Conservation (phyloP, 2,329 filamentous ascomycete species). For the Fusarium phyllophilum region DNA sequence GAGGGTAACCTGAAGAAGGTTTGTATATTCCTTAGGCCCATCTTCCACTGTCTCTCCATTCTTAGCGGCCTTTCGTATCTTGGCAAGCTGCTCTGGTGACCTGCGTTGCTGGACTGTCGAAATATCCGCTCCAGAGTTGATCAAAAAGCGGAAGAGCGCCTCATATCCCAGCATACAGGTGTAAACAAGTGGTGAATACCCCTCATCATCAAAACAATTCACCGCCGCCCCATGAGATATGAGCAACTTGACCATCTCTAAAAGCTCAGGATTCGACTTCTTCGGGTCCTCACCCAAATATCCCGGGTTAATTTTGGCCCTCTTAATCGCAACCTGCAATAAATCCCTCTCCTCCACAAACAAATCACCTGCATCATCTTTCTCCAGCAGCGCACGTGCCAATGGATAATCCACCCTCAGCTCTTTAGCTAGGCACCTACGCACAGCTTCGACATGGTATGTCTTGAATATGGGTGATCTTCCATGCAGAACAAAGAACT, state of each 20-base stretch:
- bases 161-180: constrained; percentile 10
- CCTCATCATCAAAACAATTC: not conserved
- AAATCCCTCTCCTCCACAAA: not conserved
- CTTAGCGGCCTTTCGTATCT: not conserved
- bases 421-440: not conserved
- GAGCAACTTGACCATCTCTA: not conserved
- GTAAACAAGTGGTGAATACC: constrained; percentile 10
- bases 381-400: not conserved
- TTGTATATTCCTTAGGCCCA: not conserved
- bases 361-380: not conserved
- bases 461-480: not conserved
- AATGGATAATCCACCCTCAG: not conserved
- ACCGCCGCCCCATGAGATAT: constrained; percentile 1
- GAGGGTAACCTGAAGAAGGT: constrained; percentile 8
- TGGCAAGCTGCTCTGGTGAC: not conserved
- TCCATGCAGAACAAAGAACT: constrained; percentile 3
- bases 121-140: not conserved
- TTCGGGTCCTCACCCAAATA: not conserved
- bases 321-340: constrained; percentile 3
- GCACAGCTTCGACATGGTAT: constrained; percentile 2
- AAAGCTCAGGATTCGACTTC: constrained; percentile 11
- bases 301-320: not conserved
- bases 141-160: not conserved
- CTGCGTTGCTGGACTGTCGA: not conserved
- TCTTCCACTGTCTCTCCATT: not conserved